Evolutionary conservation across 2,329 filamentous ascomycete genomes (phyloP), one percentile per base, ranked within the genome.

Genomic region (Ilyonectria robusta): DNA sequence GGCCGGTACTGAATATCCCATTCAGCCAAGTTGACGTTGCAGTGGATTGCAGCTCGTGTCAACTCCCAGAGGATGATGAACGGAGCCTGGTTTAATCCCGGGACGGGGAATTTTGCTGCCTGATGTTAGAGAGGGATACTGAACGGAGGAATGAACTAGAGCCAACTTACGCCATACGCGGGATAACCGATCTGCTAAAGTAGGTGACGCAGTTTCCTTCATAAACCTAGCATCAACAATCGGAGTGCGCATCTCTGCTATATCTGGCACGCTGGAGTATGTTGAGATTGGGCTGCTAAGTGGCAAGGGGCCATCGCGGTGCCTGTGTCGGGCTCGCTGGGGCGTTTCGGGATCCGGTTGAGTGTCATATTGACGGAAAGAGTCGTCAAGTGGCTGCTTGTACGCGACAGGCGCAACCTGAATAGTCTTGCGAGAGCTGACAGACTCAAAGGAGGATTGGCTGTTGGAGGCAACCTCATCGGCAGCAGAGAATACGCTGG

Each of bases 61-160:
- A 87, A 73, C 63, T 89, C 87, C 87, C 87, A 89, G 4, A 83
- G 72, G 6, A 89, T 79, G 2, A 82, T 81, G 3, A 89, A 78
- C 0, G 87, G 85, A 0, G 85, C 86, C 1, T 78, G 58, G 3
- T 81, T 79, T 4, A 87, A 76, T 59, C 79, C 80, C 0, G 66
- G 57, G 15, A 68, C 66, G 0, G 85, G 84, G 8, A 84, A 80
- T n/a, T 71, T 77, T 0, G 83, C 82, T 84, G 65, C 40, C 21
- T 6, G 29, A 17, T 2, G 29, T 69, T 53, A 69, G 68, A 56
- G 31, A 4, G 5, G 13, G 11, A 10, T 42, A 21, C 2, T 31
- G 21, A 19, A 31, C 10, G 33, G 11, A 9, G n/a, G 6, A 23
- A 6, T 3, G 13, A 19, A 6, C 26, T 6, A 26, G 26, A 5